Conservation (phyloP, 176 grass and related monocot genomes). For the Phoenix dactylifera region DNA sequence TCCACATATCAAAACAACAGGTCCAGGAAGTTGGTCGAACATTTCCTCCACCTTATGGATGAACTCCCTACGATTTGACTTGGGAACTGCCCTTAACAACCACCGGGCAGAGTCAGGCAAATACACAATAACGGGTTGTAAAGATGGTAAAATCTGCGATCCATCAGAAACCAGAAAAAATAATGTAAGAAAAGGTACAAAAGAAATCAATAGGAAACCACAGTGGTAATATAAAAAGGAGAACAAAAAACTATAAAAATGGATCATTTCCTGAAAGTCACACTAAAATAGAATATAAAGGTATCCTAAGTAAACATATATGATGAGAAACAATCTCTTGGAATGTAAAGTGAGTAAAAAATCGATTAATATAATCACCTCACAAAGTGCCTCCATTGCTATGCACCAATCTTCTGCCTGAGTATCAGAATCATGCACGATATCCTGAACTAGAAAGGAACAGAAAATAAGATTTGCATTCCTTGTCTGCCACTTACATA, state of each 20-base stretch:
- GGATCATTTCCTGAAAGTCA: too few species aligned
- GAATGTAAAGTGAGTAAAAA: neutral
- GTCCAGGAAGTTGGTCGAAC: slow-evolving; percentile 62
- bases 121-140: slow-evolving; percentile 81
- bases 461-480: slow-evolving; percentile 6
- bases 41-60: slow-evolving; percentile 59
- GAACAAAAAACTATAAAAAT: too few species aligned
- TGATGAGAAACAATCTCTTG: too few species aligned
- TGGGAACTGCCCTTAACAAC: slow-evolving; percentile 68
- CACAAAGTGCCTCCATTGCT: slow-evolving; percentile 76
- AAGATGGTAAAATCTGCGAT: slow-evolving; percentile 49
- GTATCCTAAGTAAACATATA: too few species aligned
- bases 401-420: slow-evolving; percentile 82
- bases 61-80: slow-evolving; percentile 72
- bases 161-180: slow-evolving; percentile 15
- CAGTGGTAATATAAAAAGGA: too few species aligned
- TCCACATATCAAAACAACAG: slow-evolving; percentile 80
- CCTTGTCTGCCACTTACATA: too few species aligned
- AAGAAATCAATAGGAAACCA: neutral
- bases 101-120: slow-evolving; percentile 86
- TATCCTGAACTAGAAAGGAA: slow-evolving; percentile 71
- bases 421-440: slow-evolving; percentile 70
- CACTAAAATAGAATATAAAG: too few species aligned
- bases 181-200: slow-evolving; percentile 1
- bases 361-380: slow-evolving; percentile 53